These are phyloP conservation scores for Pseudozyma pruni DNA, from an alignment of 1,284 basidiomycete genomes.

Conservation along the genomic window DNA sequence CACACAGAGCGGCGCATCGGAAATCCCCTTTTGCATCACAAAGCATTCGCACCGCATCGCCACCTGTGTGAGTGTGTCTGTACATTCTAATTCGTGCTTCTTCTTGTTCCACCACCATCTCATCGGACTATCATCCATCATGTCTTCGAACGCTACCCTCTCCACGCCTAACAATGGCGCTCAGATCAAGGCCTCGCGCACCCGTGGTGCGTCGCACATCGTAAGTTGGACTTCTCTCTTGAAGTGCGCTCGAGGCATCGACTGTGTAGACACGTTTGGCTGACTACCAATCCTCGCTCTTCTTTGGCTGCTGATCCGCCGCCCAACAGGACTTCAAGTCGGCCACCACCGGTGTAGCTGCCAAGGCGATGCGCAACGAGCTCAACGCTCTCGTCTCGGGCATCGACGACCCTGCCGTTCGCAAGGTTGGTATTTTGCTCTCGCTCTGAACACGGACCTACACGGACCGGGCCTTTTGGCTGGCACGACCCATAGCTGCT, in stretches of 20 bases:
- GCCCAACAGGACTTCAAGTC: slow-evolving; percentile 83
- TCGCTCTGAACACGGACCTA: too few relatives aligned
- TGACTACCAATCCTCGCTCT: not conserved
- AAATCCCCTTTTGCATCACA: slow-evolving; percentile 14
- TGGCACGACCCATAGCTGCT: too few relatives aligned
- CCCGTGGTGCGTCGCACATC: slow-evolving; percentile 65
- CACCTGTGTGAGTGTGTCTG: too few relatives aligned
- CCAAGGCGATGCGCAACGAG: slow-evolving; percentile 99
- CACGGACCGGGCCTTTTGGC: too few relatives aligned
- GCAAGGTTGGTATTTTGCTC: slow-evolving; percentile 74
- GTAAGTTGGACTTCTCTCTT: slow-evolving; percentile 59
- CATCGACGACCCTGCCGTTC: slow-evolving; percentile 72
- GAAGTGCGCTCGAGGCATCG: not conserved
- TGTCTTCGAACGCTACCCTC: slow-evolving; percentile 55
- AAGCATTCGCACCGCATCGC: slow-evolving; percentile 14
- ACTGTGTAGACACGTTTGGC: not conserved
- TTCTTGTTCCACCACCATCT: slow-evolving; percentile 4
- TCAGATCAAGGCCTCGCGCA: slow-evolving; percentile 63
- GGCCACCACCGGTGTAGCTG: slow-evolving; percentile 94
- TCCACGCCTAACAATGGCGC: slow-evolving; percentile 62
- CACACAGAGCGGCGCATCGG: slow-evolving; percentile 8
- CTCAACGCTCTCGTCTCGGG: slow-evolving; percentile 87
- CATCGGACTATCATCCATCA: slow-evolving; percentile 27
- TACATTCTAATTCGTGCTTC: too few relatives aligned
- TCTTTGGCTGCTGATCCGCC: not conserved